Base-by-base conservation (phyloP, 345 rosid genomes). In the Syzygium jambos region DNA sequence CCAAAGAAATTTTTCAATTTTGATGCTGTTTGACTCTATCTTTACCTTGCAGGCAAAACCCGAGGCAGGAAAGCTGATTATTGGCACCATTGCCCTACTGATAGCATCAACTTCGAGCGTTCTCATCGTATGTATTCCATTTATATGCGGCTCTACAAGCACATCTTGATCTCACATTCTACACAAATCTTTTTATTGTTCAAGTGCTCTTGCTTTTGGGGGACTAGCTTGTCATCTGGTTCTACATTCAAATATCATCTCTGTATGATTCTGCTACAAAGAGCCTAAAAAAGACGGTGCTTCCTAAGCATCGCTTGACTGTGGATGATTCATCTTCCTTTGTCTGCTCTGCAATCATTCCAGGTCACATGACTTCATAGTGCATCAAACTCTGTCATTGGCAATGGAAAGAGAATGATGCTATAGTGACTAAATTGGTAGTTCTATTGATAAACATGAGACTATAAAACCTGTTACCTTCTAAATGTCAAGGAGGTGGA, bases 41-140 rank as follows among this genome's bases (percentile, higher is more conserved):
- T 34, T 73, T 38, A 73, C 82, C 59, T 90, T 88, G 83, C 92
- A 96, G 98, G 98, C 98, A 87, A 96, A 93, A 78, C 94, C 95
- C 0, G 98, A 96, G 91, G 94, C 98, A 13, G 97, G 95, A 80
- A 93, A 94, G 91, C 92, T 96, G 52, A 89, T 90, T 82, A 85
- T 95, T 57, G 98, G 94, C 85, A 96, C 98, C 86, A 56, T 94
- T 87, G 98, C 98, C 11, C 91, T 96, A 85, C 89, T 96, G 90
- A 91, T 94, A 82, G 95, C 94, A 88, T 95, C 98, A 34, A 95
- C 95, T 56, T 90, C 98, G 63, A 93, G 92, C 91, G 89, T 96
- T 89, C 92, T 96, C 11, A 93, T 96, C 84, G 97, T 96, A 91
- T 51, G 94, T 92, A 73, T 73, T 4, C 82, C 82, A 73, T 83